phyloP scores from a whole-genome alignment of 2,329 filamentous ascomycete species.

The Gnomoniopsis sp. region DNA sequence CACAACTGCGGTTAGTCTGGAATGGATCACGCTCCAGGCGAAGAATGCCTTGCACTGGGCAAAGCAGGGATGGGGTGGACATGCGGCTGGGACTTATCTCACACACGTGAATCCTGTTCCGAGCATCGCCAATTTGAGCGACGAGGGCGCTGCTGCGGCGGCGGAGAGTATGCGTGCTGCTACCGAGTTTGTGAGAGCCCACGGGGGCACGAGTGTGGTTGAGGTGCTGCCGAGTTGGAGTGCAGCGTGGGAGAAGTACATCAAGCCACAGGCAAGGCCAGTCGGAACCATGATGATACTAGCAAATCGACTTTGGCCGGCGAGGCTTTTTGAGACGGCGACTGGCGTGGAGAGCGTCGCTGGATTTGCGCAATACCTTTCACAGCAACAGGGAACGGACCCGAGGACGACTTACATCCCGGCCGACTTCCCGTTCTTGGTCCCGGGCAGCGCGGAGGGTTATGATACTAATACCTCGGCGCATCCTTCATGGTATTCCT shows the following conservation, averaged over 20 bases:
- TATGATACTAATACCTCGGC: constrained; percentile 2
- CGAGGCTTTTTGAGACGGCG: neutral
- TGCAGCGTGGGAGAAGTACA: neutral
- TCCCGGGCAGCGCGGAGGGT: neutral
- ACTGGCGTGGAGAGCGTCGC: neutral
- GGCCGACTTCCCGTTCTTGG: constrained; percentile 1
- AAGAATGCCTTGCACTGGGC: neutral
- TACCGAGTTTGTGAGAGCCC: constrained; percentile 1
- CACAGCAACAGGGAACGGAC: neutral
- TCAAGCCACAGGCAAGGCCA: constrained; percentile 4
- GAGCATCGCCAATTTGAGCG: constrained; percentile 3
- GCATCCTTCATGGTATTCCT: neutral
- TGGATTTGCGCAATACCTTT: neutral
- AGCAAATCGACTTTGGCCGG: constrained; percentile 2
- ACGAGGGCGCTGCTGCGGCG: neutral
- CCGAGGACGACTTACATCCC: neutral
- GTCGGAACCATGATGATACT: neutral
- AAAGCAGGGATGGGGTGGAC: constrained; percentile 4
- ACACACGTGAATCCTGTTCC: constrained; percentile 4
- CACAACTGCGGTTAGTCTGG: neutral
- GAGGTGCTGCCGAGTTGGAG: neutral
- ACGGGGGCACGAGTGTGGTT: neutral
- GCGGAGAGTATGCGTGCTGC: neutral
- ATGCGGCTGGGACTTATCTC: constrained; percentile 1
- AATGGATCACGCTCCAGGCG: constrained; percentile 6